Evolutionary conservation across 345 rosid species (phyloP), one percentile per base, ranked within the genome.

Genomic region (Eucalyptus cladocalyx): DNA sequence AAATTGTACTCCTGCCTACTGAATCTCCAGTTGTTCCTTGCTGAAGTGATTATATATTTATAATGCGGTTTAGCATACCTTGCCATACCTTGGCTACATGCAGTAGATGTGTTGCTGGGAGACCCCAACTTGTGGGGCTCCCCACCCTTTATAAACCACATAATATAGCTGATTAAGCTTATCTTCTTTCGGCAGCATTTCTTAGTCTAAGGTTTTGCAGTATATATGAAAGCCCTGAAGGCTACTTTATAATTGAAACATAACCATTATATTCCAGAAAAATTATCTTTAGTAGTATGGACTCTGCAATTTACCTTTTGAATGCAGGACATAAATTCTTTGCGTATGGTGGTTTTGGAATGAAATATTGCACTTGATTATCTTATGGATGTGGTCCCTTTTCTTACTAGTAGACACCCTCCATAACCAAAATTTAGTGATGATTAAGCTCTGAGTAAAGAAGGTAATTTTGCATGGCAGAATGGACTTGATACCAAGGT

Each of bases 401-500:
- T 37, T 76, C 47, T 67, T 67, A 45, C 80, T 45, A 26, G 49
- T 37, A 34, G 47, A 32, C 54, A 9, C 6, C 34, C 43, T 87
- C 15, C 32, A 11, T n/a, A 40, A 43, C 85, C 47, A 76, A 6
- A 76, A 13, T 76, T 40, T 21, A 76, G 85, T 40, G 47, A 40
- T 76, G 85, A 76, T 6, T 62, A 13, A 62, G 69, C 17, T 56
- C 58, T 60, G 67, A 60, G 32, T 60, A 60, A 5, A 60, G 32
- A 60, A 60, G 69, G 69, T 62, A 62, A 62, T 62, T 87, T 81
- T 54, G 60, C 69, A 60, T 65, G 85, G 76, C 91, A 93, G 95
- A 93, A 93, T 88, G 95, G 95, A 45, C 93, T 93, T 15, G 93
- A 86, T 81, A 91, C 92, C 14, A 93, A 93, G 92, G 87, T 92